Evolutionary conservation across 306 rosid species (phyloP), one percentile per base, ranked within the genome.

Genomic region (Sphenostylis stenocarpa): DNA sequence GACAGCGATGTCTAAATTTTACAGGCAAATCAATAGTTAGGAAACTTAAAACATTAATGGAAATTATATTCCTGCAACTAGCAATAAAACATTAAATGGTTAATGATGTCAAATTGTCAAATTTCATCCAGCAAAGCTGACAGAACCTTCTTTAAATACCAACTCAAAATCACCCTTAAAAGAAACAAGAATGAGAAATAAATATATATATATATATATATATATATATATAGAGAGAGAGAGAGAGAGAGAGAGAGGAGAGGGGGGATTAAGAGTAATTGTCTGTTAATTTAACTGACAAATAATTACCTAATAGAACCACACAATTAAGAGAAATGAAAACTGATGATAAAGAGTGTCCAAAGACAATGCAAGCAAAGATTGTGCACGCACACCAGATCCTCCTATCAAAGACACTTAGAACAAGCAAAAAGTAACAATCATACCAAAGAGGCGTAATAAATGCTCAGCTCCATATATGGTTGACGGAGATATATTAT

Each of bases 381-480:
- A 20, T 64, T 67, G 48, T 67, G 38, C 41, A 10, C 16, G 20
- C 36, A 66, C n/a, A 71, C 19, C 28, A 29, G 38, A 21, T 55
- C 68, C 60, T 56, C 70, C 64, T 73, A 58, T 71, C 81, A 33
- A 68, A 61, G 41, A 65, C 63, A 72, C 23, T 55, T 47, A 70
- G 39, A 61, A 69, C 23, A 57, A 74, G 77, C 52, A 49, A 39
- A 56, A 75, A 70, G 75, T 51, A 62, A 62, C 52, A 38, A 56
- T 28, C 92, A 73, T 91, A 95, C 99, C 99, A 82, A 95, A 95
- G 64, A 95, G 97, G 78, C 97, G 96, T 51, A 95, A 75, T 76
- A 95, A 81, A 89, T 95, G 99, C 83, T 95, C 99, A 21, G 97
- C 99, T 44, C 99, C 99, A 48, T 95, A 95, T 72, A 92, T 77